These are phyloP conservation scores for Suillus occidentalis DNA, from an alignment of 768 basidiomycete genomes.

Conservation along the genomic window DNA sequence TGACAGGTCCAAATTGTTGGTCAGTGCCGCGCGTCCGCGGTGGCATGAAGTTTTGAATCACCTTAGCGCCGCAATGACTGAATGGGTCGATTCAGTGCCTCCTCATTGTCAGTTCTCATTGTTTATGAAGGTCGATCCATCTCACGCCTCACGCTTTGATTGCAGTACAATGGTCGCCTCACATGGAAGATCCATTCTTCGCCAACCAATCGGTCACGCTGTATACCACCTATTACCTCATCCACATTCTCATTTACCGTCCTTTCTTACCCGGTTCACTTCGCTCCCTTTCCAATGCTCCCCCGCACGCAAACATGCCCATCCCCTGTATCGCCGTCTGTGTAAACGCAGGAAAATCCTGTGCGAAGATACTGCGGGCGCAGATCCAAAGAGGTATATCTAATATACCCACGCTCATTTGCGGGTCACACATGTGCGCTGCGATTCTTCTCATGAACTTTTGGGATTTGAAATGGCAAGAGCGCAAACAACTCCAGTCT, in stretches of 20 bases:
- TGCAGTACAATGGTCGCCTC: conserved; percentile 60
- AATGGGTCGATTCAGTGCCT: conserved; percentile 72
- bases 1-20: conserved; percentile 58
- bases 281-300: conserved; percentile 21
- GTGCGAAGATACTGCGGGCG: conserved; percentile 56
- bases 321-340: conserved; percentile 60
- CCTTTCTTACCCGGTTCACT: conserved; percentile 56
- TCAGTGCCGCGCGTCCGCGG: conserved; percentile 50
- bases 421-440: conserved; percentile 49
- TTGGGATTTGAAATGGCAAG: conserved; percentile 57
- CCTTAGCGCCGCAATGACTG: conserved; percentile 65
- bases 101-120: conserved; percentile 51
- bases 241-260: conserved; percentile 67
- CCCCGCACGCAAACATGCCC: conserved; percentile 31
- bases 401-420: conserved; percentile 43
- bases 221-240: conserved; percentile 57
- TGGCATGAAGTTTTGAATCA: conserved; percentile 65
- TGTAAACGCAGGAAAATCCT: conserved; percentile 59
- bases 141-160: conserved; percentile 6
- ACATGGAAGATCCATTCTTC: conserved; percentile 46
- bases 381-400: conserved; percentile 47
- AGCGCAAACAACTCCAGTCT: conserved; percentile 32
- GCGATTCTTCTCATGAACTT: conserved; percentile 53
- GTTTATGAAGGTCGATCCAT: background rate
- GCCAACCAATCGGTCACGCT: conserved; percentile 60